These are phyloP conservation scores for Albugo laibachii DNA, from an alignment of 352 stramenopile genomes.

Conservation along the genomic window DNA sequence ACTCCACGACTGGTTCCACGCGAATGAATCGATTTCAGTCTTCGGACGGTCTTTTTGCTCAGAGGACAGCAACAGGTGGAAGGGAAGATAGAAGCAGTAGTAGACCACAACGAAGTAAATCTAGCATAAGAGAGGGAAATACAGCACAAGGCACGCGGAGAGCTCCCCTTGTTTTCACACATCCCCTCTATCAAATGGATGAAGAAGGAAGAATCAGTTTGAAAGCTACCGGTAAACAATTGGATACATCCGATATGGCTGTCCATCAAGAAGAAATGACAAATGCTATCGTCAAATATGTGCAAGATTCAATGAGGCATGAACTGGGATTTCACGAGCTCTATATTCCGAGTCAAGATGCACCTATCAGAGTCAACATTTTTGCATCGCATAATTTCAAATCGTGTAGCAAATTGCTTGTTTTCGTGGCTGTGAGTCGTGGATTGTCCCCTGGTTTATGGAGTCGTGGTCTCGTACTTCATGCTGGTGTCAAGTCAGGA, in stretches of 20 bases:
- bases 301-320: constrained; percentile 68
- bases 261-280: constrained; percentile 81
- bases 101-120: constrained; percentile 1
- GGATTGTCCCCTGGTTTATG: constrained; percentile 68
- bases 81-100: constrained; percentile 5
- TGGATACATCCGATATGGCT: constrained; percentile 66
- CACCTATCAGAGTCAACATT: constrained; percentile 61
- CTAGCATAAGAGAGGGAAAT: constrained; percentile 2
- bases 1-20: constrained; percentile 1
- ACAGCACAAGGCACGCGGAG: constrained; percentile 6
- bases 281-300: constrained; percentile 68
- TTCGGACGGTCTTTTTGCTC: no score
- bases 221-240: constrained; percentile 61
- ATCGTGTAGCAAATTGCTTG: constrained; percentile 56
- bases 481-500: constrained; percentile 68
- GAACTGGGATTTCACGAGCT: constrained; percentile 60
- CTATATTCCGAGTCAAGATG: constrained; percentile 42
- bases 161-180: constrained; percentile 30
- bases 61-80: no score
- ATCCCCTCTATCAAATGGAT: constrained; percentile 75
- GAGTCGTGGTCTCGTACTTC: constrained; percentile 66
- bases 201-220: constrained; percentile 64
- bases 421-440: constrained; percentile 69
- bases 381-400: constrained; percentile 73
- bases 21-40: background rate